A percentile compares a stretch with the other conserved stretches of the same genome.
Conservation (phyloP, 352 stramenopile genomes). For the Phytophthora kernoviae region DNA sequence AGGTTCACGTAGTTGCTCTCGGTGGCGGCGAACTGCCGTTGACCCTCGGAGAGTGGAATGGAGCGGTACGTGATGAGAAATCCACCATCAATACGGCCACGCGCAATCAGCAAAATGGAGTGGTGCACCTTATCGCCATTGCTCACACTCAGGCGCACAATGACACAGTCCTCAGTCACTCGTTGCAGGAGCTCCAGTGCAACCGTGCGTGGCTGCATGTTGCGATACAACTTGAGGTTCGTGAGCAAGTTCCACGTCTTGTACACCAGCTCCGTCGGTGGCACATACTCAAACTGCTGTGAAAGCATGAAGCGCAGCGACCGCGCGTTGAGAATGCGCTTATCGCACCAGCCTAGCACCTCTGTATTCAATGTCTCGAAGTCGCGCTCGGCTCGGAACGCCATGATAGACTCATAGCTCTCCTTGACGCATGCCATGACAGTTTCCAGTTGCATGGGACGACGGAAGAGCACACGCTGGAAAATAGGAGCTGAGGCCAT, state of each 20-base stretch:
- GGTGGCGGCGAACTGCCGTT: slow-evolving; percentile 44
- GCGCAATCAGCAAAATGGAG: slow-evolving; percentile 62
- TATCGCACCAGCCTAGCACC: slow-evolving; percentile 61
- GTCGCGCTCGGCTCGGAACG: slow-evolving; percentile 43
- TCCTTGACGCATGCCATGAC: slow-evolving; percentile 54
- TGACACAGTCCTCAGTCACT: slow-evolving; percentile 64
- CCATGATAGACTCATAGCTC: slow-evolving; percentile 71
- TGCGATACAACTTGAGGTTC: slow-evolving; percentile 48
- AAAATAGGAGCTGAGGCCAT: slow-evolving; percentile 45
- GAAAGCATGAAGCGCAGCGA: slow-evolving; percentile 70
- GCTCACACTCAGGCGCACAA: slow-evolving; percentile 56
- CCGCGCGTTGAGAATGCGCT: slow-evolving; percentile 38
- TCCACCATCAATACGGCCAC: slow-evolving; percentile 61
- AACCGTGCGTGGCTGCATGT: slow-evolving; percentile 66
- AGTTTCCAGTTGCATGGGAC: slow-evolving; percentile 40
- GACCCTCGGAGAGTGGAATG: slow-evolving; percentile 51
- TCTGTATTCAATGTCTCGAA: slow-evolving; percentile 51
- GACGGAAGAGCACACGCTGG: slow-evolving; percentile 51
- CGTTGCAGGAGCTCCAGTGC: slow-evolving; percentile 59
- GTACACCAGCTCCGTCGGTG: slow-evolving; percentile 57
- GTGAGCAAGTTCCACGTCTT: slow-evolving; percentile 76
- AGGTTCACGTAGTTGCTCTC: slow-evolving; percentile 66
- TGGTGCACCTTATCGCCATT: slow-evolving; percentile 43
- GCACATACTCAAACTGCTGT: slow-evolving; percentile 54
- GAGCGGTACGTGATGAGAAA: slow-evolving; percentile 76